A percentile compares a stretch with the other conserved stretches of the same genome.
These are phyloP conservation scores for Puccinia sorghi DNA, from an alignment of 1,284 basidiomycete genomes.

Conservation along the genomic window DNA sequence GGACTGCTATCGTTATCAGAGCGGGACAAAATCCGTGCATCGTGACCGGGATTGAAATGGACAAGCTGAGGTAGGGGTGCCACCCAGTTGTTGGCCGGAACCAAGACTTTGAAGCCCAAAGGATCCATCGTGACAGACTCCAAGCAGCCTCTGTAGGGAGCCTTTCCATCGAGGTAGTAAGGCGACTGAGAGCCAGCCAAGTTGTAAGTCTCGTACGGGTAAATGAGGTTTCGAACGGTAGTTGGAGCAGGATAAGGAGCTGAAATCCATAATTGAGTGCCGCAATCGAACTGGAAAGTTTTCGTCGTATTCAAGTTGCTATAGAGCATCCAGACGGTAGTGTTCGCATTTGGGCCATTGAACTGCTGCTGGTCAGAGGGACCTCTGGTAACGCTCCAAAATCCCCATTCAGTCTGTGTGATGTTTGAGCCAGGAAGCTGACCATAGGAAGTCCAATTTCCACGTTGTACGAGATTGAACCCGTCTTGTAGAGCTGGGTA, in stretches of 20 bases:
- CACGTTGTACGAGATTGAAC: slow-evolving; percentile 72
- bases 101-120: slow-evolving; percentile 77
- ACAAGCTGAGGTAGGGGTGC: slow-evolving; percentile 71
- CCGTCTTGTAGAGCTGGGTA: slow-evolving; percentile 80
- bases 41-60: slow-evolving; percentile 78
- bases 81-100: slow-evolving; percentile 70
- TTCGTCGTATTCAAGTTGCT: slow-evolving; percentile 45
- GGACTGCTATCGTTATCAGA: slow-evolving; percentile 65
- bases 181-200: slow-evolving; percentile 68
- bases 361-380: slow-evolving; percentile 31
- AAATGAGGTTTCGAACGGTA: slow-evolving; percentile 72
- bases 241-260: slow-evolving; percentile 69
- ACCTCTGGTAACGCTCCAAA: slow-evolving; percentile 69
- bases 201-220: slow-evolving; percentile 75
- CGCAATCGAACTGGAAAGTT: slow-evolving; percentile 59
- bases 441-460: slow-evolving; percentile 77
- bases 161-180: slow-evolving; percentile 64
- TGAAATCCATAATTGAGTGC: slow-evolving; percentile 59
- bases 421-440: slow-evolving; percentile 77
- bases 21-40: slow-evolving; percentile 67
- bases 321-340: slow-evolving; percentile 55
- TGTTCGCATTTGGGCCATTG: slow-evolving; percentile 65
- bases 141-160: slow-evolving; percentile 75
- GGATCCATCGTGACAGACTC: slow-evolving; percentile 67
- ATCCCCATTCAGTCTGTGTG: slow-evolving; percentile 76